phyloP scores from a whole-genome alignment of 768 basidiomycete genomes.

The Leccinum ochraceum region DNA sequence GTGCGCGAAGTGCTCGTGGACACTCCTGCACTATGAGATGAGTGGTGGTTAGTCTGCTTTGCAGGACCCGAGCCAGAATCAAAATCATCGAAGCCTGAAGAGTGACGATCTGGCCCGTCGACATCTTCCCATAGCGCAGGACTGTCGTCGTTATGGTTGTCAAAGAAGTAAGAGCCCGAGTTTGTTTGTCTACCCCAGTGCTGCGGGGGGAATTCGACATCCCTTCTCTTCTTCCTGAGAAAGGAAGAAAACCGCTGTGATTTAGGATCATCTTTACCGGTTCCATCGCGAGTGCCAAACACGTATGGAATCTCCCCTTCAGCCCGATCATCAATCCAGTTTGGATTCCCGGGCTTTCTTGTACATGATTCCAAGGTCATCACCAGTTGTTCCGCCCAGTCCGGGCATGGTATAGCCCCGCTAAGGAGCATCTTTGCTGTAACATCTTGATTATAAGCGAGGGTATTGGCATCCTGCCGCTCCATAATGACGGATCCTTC shows the following conservation, averaged over 20 bases:
- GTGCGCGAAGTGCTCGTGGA: constrained; percentile 6
- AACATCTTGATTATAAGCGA: constrained; percentile 76
- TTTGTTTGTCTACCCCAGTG: constrained; percentile 57
- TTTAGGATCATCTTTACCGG: constrained; percentile 36
- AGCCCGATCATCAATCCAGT: constrained; percentile 63
- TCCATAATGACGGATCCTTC: constrained; percentile 93
- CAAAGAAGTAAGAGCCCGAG: constrained; percentile 57
- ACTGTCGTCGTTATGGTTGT: constrained; percentile 20
- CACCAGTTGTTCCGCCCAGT: constrained; percentile 78
- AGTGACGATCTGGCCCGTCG: constrained; percentile 16
- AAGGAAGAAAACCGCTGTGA: constrained; percentile 33
- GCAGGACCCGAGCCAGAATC: constrained; percentile 43
- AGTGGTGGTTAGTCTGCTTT: constrained; percentile 30
- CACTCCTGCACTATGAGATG: constrained; percentile 20
- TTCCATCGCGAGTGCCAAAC: constrained; percentile 39
- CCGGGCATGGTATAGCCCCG: constrained; percentile 70
- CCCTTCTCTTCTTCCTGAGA: constrained; percentile 47
- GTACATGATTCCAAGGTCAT: constrained; percentile 73
- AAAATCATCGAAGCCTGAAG: constrained; percentile 43
- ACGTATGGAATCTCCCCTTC: constrained; percentile 48
- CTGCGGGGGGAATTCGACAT: constrained; percentile 57
- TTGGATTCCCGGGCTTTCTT: constrained; percentile 62
- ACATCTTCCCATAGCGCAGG: constrained; percentile 33
- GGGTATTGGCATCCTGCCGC: constrained; percentile 87
- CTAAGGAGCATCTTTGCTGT: constrained; percentile 79